Evolutionary conservation across 345 rosid species (phyloP), one percentile per base, ranked within the genome.

Genomic region (Leavenworthia alabamica): DNA sequence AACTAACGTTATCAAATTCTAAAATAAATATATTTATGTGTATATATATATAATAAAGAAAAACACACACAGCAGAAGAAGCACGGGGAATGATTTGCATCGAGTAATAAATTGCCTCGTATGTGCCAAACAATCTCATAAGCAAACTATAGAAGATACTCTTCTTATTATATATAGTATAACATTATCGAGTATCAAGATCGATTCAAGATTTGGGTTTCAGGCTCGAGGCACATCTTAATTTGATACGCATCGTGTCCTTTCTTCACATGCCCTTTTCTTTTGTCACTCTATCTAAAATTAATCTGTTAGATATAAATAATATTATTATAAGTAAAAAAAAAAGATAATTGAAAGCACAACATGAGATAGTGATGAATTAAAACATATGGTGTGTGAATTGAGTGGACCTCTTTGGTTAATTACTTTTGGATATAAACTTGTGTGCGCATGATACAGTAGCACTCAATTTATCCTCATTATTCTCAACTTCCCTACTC

Each of bases 381-480:
- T 62, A 62, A n/a, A n/a, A 50, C 67, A 60, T 63, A 55, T 17
- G 41, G 47, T 57, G 47, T 62, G 43, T 57, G 65, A 46, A 42
- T 49, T 41, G 14, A 73, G 83, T 79, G 81, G 81, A 78, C 66
- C 80, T 63, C 13, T 48, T 54, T 50, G 16, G 56, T 66, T 57
- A 57, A 52, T 69, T 58, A 57, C 17, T 48, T 48, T 56, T 62
- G 37, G 33, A 58, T 56, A 51, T 64, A 42, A 55, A 68, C 67
- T 45, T 79, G 79, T 79, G 83, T 88, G 85, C 96, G 80, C 73
- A 61, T 88, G 96, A 74, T 74, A 88, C 90, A 82, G 93, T 86
- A 68, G 81, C 90, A 88, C 90, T 80, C 77, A 62, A 67, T 53
- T 19, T 47, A 42, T 64, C 73, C 57, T 55, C 59, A 54, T 50